Evolutionary conservation across 2,329 filamentous ascomycete genomes (phyloP).

Genomic region (Penicillium sp.): DNA sequence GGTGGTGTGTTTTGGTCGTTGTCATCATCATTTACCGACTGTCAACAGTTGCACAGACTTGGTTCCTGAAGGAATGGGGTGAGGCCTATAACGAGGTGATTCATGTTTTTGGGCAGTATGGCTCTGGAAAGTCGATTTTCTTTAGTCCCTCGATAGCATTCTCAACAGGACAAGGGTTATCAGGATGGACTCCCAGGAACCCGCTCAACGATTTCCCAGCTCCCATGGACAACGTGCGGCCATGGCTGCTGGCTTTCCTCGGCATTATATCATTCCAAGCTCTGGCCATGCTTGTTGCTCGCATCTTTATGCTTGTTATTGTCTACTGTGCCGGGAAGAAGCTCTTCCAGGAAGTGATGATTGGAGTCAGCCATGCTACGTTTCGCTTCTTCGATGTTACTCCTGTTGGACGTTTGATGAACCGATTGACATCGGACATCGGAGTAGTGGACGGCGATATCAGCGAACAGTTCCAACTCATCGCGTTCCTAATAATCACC

Average conservation of each 20-base stretch:
- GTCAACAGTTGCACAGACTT: slow-evolving; percentile 69
- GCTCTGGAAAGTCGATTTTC: slow-evolving; percentile 18
- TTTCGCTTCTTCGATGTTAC: slow-evolving; percentile 93
- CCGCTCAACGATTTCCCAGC: slow-evolving; percentile 61
- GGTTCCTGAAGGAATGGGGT: slow-evolving; percentile 87
- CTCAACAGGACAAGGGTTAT: slow-evolving; percentile 12
- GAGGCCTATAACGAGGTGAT: slow-evolving; percentile 65
- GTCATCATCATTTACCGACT: slow-evolving; percentile 68
- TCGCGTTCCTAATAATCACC: slow-evolving; percentile 71
- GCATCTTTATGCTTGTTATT: slow-evolving; percentile 74
- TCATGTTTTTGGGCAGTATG: slow-evolving; percentile 26
- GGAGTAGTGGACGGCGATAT: slow-evolving; percentile 89
- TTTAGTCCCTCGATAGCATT: slow-evolving; percentile 10
- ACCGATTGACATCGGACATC: slow-evolving; percentile 87
- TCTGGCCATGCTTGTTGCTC: slow-evolving; percentile 63
- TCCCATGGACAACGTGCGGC: slow-evolving; percentile 68
- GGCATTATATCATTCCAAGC: slow-evolving; percentile 67
- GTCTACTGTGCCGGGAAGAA: slow-evolving; percentile 76
- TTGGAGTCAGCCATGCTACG: slow-evolving; percentile 75
- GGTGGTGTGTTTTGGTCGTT: slow-evolving; percentile 71
- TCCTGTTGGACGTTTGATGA: slow-evolving; percentile 88
- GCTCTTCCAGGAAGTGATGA: slow-evolving; percentile 75
- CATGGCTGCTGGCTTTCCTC: slow-evolving; percentile 77
- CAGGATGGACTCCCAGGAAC: slow-evolving; percentile 29
- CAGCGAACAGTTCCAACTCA: slow-evolving; percentile 71